These are phyloP conservation scores for Dioscorea cayenensis DNA, from an alignment of 116 monocot species.

Conservation along the genomic window DNA sequence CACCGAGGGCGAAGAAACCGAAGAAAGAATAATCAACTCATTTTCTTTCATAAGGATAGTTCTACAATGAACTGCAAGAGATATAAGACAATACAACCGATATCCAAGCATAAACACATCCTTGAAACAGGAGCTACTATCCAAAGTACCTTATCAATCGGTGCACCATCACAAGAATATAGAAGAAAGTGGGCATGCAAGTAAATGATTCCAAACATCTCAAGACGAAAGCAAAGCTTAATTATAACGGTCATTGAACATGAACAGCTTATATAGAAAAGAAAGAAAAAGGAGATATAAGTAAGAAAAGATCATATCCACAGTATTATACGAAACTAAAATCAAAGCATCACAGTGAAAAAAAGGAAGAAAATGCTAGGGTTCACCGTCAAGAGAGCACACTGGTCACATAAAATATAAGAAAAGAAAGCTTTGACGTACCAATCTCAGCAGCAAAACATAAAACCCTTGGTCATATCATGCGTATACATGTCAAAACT, in stretches of 20 bases:
- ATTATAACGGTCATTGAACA: not conserved
- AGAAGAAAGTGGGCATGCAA: not conserved
- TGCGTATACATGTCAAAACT: not conserved
- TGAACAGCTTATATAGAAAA: not conserved
- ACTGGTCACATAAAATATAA: slow-evolving; percentile 1
- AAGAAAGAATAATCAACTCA: not conserved
- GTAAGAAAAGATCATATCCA: not conserved
- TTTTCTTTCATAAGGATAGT: not conserved
- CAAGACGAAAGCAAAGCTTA: not conserved
- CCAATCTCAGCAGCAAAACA: not conserved
- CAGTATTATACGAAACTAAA: not conserved
- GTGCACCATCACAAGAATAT: too few species aligned
- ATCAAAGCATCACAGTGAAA: not conserved
- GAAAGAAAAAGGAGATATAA: not conserved
- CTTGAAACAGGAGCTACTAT: too few species aligned
- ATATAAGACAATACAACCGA: not conserved
- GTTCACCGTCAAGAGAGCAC: not conserved
- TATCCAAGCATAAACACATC: too few species aligned
- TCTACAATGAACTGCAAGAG: not conserved
- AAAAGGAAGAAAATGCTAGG: not conserved
- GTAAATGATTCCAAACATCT: not conserved
- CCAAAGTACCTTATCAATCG: too few species aligned
- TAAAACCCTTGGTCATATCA: not conserved
- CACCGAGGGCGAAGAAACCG: not conserved
- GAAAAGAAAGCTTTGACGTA: not conserved